Percentiles rank a stretch among this genome's conserved stretches.
These are phyloP conservation scores for Draba incana DNA, from an alignment of 345 rosid genomes.

Conservation along the genomic window DNA sequence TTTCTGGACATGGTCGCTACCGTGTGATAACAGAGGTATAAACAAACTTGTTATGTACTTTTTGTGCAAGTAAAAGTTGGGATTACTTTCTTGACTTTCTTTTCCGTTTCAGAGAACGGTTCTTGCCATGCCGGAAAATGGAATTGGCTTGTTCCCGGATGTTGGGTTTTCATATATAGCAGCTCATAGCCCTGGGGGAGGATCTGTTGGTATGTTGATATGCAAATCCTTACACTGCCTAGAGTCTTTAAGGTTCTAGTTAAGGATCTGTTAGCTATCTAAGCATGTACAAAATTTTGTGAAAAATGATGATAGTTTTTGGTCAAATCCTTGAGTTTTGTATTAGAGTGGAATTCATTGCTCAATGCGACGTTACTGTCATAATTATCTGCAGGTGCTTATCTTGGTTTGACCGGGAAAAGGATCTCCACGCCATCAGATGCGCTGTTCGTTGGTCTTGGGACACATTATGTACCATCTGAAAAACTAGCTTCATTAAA, in stretches of 20 bases:
- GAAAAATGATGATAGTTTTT: background rate
- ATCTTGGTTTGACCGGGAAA: conserved; percentile 87
- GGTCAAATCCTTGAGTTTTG: background rate
- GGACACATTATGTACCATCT: conserved; percentile 81
- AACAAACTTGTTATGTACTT: background rate
- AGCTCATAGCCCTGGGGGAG: conserved; percentile 90
- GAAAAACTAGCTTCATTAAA: conserved; percentile 60
- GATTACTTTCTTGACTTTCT: conserved; percentile 12
- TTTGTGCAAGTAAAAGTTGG: background rate
- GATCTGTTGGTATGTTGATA: conserved; percentile 74
- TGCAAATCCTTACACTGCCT: conserved; percentile 10
- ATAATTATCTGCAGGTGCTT: conserved; percentile 57
- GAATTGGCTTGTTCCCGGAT: conserved; percentile 96
- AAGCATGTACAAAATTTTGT: background rate
- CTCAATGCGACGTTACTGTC: background rate
- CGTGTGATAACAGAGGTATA: conserved; percentile 86
- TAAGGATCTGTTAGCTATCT: too few species aligned
- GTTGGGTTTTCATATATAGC: conserved; percentile 93
- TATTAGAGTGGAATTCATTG: background rate
- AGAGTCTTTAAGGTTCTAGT: too few species aligned
- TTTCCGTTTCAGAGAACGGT: conserved; percentile 50
- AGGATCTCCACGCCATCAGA: conserved; percentile 81
- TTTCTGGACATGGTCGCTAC: conserved; percentile 90
- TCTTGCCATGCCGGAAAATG: conserved; percentile 98
- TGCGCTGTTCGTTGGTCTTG: conserved; percentile 76